phyloP scores from a whole-genome alignment of 257 asterid genomes.

The Lavandula angustifolia region DNA sequence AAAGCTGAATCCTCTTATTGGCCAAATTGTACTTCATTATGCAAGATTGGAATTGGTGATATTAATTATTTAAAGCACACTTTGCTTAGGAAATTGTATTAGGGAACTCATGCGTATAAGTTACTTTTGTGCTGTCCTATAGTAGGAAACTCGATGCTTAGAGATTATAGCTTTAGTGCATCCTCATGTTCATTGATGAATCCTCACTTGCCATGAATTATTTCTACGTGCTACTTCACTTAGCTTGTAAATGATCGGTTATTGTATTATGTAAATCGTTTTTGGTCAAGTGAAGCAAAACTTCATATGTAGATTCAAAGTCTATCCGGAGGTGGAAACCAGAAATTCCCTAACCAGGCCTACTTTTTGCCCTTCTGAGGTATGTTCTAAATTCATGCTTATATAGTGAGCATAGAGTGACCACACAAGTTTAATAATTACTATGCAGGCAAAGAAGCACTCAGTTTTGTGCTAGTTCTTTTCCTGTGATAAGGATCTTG shows the following conservation, averaged over 20 bases:
- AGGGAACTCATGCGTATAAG: background rate
- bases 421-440: background rate
- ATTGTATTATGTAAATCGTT: background rate
- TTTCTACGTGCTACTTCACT: background rate
- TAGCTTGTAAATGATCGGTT: constrained; percentile 8
- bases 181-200: constrained; percentile 13
- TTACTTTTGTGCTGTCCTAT: background rate
- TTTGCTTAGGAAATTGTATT: constrained; percentile 11
- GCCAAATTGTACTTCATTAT: constrained; percentile 15
- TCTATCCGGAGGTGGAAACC: constrained; percentile 94
- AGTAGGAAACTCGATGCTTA: constrained; percentile 24
- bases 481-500: constrained; percentile 8
- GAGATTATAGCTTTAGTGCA: background rate
- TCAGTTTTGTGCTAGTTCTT: constrained; percentile 13
- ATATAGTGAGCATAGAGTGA: background rate
- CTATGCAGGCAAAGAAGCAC: constrained; percentile 10
- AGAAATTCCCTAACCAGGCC: constrained; percentile 73
- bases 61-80: background rate
- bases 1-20: constrained; percentile 3
- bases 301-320: constrained; percentile 67
- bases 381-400: constrained; percentile 34
- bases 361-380: constrained; percentile 88
- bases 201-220: constrained; percentile 11
- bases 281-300: constrained; percentile 30
- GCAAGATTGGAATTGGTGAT: background rate